Evolutionary conservation across 345 rosid genomes (phyloP).

Genomic region (Pelargonium nanum): DNA sequence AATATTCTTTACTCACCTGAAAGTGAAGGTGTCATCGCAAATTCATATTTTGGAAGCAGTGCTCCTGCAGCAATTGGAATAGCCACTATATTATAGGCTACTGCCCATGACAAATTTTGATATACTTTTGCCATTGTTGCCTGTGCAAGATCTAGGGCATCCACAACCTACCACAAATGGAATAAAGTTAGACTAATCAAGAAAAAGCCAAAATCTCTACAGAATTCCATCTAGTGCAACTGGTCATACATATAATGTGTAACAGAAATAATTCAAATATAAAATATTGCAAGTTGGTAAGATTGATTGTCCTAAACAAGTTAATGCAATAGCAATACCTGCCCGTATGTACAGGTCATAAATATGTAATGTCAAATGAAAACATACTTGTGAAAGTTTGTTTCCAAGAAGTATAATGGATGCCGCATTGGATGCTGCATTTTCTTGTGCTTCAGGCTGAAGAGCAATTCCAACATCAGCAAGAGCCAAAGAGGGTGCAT

Average conservation of each 20-base stretch:
- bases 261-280: too few species aligned
- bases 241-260: too few species aligned
- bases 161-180: slow-evolving; percentile 46
- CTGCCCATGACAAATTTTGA: slow-evolving; percentile 86
- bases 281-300: too few species aligned
- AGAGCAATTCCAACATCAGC: slow-evolving; percentile 91
- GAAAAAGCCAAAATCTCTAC: background rate
- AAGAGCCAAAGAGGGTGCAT: slow-evolving; percentile 90
- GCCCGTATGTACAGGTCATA: background rate
- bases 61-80: slow-evolving; percentile 88
- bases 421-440: slow-evolving; percentile 84
- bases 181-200: background rate
- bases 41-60: slow-evolving; percentile 70
- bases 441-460: slow-evolving; percentile 78
- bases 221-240: too few species aligned
- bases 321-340: background rate
- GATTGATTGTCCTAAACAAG: background rate
- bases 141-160: slow-evolving; percentile 72
- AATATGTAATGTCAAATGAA: background rate
- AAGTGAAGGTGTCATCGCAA: slow-evolving; percentile 87
- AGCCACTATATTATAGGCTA: slow-evolving; percentile 66
- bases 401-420: slow-evolving; percentile 83
- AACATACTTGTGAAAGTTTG: slow-evolving; percentile 69
- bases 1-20: slow-evolving; percentile 38
- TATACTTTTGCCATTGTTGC: slow-evolving; percentile 87